Base-by-base conservation (phyloP, 352 stramenopile genomes). In the Globisporangium cylindrosporum region DNA sequence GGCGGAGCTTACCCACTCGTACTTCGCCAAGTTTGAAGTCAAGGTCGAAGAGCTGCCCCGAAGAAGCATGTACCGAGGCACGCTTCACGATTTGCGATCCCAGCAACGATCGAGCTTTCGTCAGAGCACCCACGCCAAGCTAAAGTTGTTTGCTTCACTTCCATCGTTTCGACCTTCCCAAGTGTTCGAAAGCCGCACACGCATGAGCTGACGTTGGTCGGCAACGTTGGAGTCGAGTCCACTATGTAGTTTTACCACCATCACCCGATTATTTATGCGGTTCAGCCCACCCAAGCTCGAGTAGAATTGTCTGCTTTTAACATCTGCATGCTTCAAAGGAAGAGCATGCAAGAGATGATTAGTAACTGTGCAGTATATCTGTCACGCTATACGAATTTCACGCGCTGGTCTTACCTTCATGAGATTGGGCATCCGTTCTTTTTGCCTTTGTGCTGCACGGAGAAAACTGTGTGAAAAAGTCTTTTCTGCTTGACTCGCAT, bases 1-100 rank as follows among this genome's bases (percentile, higher is more conserved):
- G 5, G 68, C 73, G 0, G 81, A 86, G 43, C 73, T 90, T 24
- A 93, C 85, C 3, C 72, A 81, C 34, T 69, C 79, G 15, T 80
- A 93, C 64, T 90, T 93, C 41, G 66, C 70, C n/a, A 77, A 69
- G 10, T 89, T 92, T 38, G 78, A 86, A 24, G 62, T 91, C 61
- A 86, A 87, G 46, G 83, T 88, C 4, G 72, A 90, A 43, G 67
- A 90, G 14, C 73, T 93, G 46, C 74, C 85, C 9, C 81, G 85
- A 51, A 62, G 64, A 43, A 93, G 83, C 53, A 78, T 90, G 60
- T 93, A 91, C 66, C 81, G 82, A 24, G 80, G 80, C 14, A 87
- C 79, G 8, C 62, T 88, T 22, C 77, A 81, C 59, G 84, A 90
- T 62, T 77, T 89, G 34, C 72, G 81, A 4, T 64, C 59, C 20